phyloP scores from a whole-genome alignment of 192 early-diverging fungal species.

The Umbelopsis vinacea region DNA sequence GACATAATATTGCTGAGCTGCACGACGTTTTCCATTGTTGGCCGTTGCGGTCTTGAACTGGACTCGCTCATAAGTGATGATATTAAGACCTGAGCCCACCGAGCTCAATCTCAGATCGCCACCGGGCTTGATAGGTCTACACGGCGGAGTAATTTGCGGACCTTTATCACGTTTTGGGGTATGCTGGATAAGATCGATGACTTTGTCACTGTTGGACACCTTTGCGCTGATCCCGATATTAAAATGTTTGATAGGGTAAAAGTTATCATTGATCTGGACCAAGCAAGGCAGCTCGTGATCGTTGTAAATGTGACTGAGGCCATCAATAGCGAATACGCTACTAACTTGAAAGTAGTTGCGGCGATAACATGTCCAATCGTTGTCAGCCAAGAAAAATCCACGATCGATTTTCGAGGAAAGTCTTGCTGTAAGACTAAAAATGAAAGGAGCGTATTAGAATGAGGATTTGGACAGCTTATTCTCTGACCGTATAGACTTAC shows the following conservation, averaged over 20 bases:
- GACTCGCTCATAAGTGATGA: conserved; percentile 87
- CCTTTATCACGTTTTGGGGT: conserved; percentile 96
- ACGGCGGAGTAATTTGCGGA: conserved; percentile 77
- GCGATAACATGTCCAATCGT: conserved; percentile 94
- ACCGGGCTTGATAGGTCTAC: conserved; percentile 60
- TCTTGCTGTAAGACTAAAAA: conserved; percentile 27
- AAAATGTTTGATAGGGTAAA: conserved; percentile 68
- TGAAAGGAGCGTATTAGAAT: background rate
- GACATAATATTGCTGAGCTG: conserved; percentile 95
- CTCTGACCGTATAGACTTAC: conserved; percentile 27
- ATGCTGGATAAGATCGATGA: conserved; percentile 86
- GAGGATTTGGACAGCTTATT: no score
- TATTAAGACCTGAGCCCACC: conserved; percentile 40
- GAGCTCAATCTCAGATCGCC: conserved; percentile 58
- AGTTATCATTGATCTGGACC: conserved; percentile 61
- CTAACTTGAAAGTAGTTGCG: conserved; percentile 93
- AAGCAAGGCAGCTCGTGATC: conserved; percentile 68
- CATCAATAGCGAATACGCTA: conserved; percentile 57
- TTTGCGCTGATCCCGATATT: conserved; percentile 77
- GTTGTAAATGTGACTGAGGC: conserved; percentile 44
- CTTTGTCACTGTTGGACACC: conserved; percentile 70
- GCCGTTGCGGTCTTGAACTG: conserved; percentile 98
- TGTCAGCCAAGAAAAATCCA: conserved; percentile 89
- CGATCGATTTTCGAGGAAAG: conserved; percentile 86
- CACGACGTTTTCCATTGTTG: conserved; percentile 92